Conservation (phyloP, 192 early-diverging fungal species). For the Chytriomyces confervae region DNA sequence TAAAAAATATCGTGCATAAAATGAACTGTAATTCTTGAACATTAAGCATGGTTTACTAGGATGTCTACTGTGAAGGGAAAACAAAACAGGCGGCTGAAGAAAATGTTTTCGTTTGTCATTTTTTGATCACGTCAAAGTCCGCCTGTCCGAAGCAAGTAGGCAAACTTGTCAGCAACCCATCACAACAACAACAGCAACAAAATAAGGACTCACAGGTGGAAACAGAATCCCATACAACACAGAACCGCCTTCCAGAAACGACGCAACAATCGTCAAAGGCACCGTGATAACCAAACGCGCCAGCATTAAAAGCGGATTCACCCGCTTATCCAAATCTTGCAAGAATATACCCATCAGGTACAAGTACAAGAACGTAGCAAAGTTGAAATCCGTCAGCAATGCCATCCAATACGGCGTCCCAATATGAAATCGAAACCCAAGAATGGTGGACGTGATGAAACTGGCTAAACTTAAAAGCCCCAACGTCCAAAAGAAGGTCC, state of each 20-base stretch:
- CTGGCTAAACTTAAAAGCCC: slow-evolving; percentile 51
- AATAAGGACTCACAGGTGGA: slow-evolving; percentile 42
- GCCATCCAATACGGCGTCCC: slow-evolving; percentile 62
- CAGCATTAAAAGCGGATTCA: slow-evolving; percentile 49
- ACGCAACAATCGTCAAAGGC: slow-evolving; percentile 51
- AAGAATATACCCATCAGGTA: slow-evolving; percentile 61
- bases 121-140: slow-evolving; percentile 63
- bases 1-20: too few relatives aligned
- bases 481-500: slow-evolving; percentile 62
- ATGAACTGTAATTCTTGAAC: too few relatives aligned
- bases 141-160: neutral
- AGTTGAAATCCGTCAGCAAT: slow-evolving; percentile 58
- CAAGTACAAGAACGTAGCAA: slow-evolving; percentile 58
- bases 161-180: neutral
- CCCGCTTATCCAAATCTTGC: slow-evolving; percentile 59
- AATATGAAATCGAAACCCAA: slow-evolving; percentile 40
- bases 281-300: slow-evolving; percentile 31
- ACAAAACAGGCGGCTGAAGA: neutral
- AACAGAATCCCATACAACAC: slow-evolving; percentile 59
- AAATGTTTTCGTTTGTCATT: slow-evolving; percentile 33
- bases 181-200: neutral
- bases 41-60: too few relatives aligned
- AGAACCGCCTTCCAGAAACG: slow-evolving; percentile 53
- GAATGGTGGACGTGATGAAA: slow-evolving; percentile 53
- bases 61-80: neutral